Percentiles rank a stretch among this genome's conserved stretches.
phyloP scores from a whole-genome alignment of 1,139 yeast species.

The Nakaseomyces sp. region DNA sequence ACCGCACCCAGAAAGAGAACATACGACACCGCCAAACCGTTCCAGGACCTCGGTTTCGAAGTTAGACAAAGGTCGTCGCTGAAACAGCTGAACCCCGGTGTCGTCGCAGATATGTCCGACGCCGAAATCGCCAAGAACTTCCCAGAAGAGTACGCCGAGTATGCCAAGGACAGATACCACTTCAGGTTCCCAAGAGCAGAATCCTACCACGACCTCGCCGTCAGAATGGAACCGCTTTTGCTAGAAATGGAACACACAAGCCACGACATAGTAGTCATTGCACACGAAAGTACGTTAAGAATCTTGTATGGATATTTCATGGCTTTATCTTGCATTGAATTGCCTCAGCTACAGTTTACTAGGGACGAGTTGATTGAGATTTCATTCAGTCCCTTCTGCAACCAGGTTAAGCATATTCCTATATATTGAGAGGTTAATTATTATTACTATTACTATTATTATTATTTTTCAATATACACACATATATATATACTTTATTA shows the following conservation, averaged over 20 bases:
- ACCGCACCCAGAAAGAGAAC: conserved; percentile 85
- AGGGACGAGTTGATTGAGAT: conserved; percentile 80
- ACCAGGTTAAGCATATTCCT: conserved; percentile 11
- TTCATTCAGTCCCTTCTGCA: conserved; percentile 45
- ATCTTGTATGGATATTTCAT: conserved; percentile 89
- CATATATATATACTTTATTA: no score
- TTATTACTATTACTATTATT: no score
- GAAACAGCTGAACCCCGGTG: conserved; percentile 88
- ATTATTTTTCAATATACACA: not conserved
- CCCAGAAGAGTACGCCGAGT: conserved; percentile 65
- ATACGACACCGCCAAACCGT: conserved; percentile 64
- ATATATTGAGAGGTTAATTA: no score
- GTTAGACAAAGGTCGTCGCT: conserved; percentile 72
- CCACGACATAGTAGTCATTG: conserved; percentile 81
- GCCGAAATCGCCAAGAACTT: conserved; percentile 50
- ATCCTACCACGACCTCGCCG: conserved; percentile 91
- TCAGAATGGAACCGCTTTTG: conserved; percentile 85
- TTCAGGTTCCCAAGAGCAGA: conserved; percentile 89
- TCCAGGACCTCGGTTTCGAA: conserved; percentile 49
- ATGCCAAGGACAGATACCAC: conserved; percentile 75
- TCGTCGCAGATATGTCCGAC: conserved; percentile 57
- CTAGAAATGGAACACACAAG: conserved; percentile 88
- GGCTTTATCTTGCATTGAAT: conserved; percentile 83
- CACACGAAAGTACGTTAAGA: conserved; percentile 82
- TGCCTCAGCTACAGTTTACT: conserved; percentile 70